phyloP scores from a whole-genome alignment of 306 rosid species.

The Hippophae rhamnoides region DNA sequence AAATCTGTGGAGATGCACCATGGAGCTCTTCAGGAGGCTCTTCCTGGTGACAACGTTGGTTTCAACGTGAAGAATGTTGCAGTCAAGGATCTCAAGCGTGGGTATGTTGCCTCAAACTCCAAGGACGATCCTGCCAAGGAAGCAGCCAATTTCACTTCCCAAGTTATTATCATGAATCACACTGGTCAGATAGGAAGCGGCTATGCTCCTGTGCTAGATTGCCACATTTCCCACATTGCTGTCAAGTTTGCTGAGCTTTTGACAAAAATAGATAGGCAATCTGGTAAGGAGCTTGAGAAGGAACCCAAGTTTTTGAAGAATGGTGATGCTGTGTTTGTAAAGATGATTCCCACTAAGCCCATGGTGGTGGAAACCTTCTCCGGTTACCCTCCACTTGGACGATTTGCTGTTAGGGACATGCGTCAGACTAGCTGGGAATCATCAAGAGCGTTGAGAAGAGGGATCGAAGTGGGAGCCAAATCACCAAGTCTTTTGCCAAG shows the following conservation, averaged over 20 bases:
- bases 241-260: slow-evolving; percentile 64
- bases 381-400: slow-evolving; percentile 73
- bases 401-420: slow-evolving; percentile 91
- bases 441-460: slow-evolving; percentile 85
- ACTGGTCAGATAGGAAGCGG: slow-evolving; percentile 93
- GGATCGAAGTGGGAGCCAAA: slow-evolving; percentile 72
- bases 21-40: slow-evolving; percentile 67
- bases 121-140: slow-evolving; percentile 95
- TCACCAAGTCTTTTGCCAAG: slow-evolving; percentile 70
- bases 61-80: slow-evolving; percentile 92
- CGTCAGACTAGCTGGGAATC: slow-evolving; percentile 91
- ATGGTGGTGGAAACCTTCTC: slow-evolving; percentile 91
- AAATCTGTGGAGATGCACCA: slow-evolving; percentile 95
- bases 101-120: slow-evolving; percentile 80
- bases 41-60: slow-evolving; percentile 85
- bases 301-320: slow-evolving; percentile 86
- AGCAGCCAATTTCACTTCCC: slow-evolving; percentile 77
- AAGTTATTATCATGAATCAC: slow-evolving; percentile 88
- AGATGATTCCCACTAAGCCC: slow-evolving; percentile 88
- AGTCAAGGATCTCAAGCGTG: slow-evolving; percentile 95
- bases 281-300: slow-evolving; percentile 83
- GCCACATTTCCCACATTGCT: slow-evolving; percentile 85
- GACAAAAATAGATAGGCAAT: slow-evolving; percentile 86
- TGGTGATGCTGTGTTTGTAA: slow-evolving; percentile 72
- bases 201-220: slow-evolving; percentile 83